phyloP scores from a whole-genome alignment of 2,329 filamentous ascomycete species.

The Ilyonectria sp. region DNA sequence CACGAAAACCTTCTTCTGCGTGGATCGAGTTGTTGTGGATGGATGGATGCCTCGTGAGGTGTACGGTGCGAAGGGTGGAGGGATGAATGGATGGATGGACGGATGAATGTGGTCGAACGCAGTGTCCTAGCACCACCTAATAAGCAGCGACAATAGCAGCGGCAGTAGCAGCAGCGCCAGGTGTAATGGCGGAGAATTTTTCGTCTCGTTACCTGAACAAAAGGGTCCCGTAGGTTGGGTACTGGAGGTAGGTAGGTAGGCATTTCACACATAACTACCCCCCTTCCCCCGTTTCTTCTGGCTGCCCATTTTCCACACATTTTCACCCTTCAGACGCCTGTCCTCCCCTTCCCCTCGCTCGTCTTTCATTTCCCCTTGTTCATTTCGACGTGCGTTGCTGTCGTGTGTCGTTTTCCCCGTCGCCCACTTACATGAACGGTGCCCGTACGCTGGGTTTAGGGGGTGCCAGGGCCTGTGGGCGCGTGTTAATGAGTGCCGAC shows the following conservation, averaged over 20 bases:
- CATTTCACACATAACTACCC: conserved; percentile 57
- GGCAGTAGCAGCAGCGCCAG: conserved; percentile 17
- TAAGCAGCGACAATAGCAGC: conserved; percentile 7
- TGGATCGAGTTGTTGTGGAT: conserved; percentile 7
- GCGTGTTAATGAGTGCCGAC: conserved; percentile 35
- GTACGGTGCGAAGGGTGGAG: not conserved
- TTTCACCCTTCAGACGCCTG: conserved; percentile 42
- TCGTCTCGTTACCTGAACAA: conserved; percentile 37
- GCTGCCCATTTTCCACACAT: conserved; percentile 47
- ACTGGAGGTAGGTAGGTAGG: conserved; percentile 39
- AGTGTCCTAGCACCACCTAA: conserved; percentile 17
- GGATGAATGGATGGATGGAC: conserved; percentile 12
- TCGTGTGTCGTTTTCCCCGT: conserved; percentile 35
- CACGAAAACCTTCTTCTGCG: conserved; percentile 26
- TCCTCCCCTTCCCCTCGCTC: conserved; percentile 37
- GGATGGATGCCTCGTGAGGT: conserved; percentile 17
- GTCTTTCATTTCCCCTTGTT: conserved; percentile 21
- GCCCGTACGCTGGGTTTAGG: conserved; percentile 43
- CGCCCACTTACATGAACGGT: conserved; percentile 47
- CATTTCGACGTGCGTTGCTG: conserved; percentile 40
- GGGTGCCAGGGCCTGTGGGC: conserved; percentile 27
- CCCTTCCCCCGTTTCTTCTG: conserved; percentile 54
- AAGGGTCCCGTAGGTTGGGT: conserved; percentile 41
- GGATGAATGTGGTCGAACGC: conserved; percentile 16
- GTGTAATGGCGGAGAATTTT: conserved; percentile 36